Conservation (phyloP, 805 yeast species). For the Tetrapisispora fleetii region DNA sequence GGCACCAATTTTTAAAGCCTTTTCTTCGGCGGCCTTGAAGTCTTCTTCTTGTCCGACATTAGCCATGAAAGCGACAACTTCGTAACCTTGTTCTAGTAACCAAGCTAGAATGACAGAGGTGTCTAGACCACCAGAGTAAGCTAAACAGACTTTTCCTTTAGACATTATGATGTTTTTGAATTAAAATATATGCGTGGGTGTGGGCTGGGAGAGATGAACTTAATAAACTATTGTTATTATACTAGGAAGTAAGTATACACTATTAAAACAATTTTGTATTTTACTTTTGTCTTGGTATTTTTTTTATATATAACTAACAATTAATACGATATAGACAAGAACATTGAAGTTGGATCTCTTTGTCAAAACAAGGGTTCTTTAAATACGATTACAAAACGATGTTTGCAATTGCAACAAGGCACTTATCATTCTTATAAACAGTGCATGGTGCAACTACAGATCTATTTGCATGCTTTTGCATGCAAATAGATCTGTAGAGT, state of each 20-base stretch:
- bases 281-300: not conserved
- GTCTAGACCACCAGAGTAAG: constrained; percentile 98
- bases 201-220: not conserved
- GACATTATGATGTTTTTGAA: constrained; percentile 61
- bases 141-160: constrained; percentile 97
- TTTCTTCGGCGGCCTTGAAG: constrained; percentile 91
- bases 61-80: constrained; percentile 96
- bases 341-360: no score
- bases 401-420: no score
- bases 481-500: no score
- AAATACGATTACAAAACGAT: no score
- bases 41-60: constrained; percentile 99
- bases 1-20: constrained; percentile 96
- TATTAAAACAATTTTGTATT: not conserved
- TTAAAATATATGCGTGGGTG: constrained; percentile 29
- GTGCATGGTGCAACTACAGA: no score
- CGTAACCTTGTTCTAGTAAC: constrained; percentile 96
- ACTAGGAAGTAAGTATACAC: not conserved
- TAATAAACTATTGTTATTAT: not conserved
- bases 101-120: constrained; percentile 97
- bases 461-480: no score
- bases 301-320: not conserved
- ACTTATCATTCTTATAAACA: no score
- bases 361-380: no score
- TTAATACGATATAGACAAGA: not conserved